Evolutionary conservation across 176 grass and related monocot genomes (phyloP).

Genomic region (Otatea glauca): DNA sequence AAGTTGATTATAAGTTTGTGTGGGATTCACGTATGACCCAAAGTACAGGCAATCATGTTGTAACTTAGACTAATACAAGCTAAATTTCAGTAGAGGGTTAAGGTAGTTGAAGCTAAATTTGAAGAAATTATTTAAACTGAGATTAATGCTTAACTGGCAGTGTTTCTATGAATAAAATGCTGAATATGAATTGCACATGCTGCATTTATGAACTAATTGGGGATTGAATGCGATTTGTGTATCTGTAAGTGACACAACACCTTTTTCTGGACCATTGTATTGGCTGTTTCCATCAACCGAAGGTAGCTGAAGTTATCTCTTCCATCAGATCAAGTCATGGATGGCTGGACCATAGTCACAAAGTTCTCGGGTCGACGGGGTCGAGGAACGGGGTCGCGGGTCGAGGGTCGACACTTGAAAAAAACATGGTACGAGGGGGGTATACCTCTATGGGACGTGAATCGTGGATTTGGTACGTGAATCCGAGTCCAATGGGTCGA

Average conservation of each 20-base stretch:
- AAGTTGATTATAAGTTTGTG: not conserved
- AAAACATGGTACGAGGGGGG: too few species aligned
- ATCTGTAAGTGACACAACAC: not conserved
- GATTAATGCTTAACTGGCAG: not conserved
- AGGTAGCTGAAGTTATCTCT: not conserved
- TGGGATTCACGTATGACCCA: constrained; percentile 15
- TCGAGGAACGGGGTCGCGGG: too few species aligned
- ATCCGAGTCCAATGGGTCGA: too few species aligned
- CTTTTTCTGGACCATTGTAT: not conserved
- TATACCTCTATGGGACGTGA: too few species aligned
- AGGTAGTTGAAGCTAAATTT: not conserved
- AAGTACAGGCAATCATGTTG: not conserved
- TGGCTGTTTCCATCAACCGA: not conserved
- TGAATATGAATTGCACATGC: not conserved
- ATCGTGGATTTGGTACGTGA: too few species aligned
- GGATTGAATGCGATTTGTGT: not conserved
- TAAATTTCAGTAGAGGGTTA: not conserved
- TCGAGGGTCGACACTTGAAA: too few species aligned
- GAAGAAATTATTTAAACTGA: not conserved
- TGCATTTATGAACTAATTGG: not conserved
- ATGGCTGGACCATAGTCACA: too few species aligned
- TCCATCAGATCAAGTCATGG: not conserved
- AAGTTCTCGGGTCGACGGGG: too few species aligned
- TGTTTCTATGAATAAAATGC: not conserved
- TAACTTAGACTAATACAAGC: not conserved